These are phyloP conservation scores for Boletus huronensis DNA, from an alignment of 768 basidiomycete genomes.

Conservation along the genomic window DNA sequence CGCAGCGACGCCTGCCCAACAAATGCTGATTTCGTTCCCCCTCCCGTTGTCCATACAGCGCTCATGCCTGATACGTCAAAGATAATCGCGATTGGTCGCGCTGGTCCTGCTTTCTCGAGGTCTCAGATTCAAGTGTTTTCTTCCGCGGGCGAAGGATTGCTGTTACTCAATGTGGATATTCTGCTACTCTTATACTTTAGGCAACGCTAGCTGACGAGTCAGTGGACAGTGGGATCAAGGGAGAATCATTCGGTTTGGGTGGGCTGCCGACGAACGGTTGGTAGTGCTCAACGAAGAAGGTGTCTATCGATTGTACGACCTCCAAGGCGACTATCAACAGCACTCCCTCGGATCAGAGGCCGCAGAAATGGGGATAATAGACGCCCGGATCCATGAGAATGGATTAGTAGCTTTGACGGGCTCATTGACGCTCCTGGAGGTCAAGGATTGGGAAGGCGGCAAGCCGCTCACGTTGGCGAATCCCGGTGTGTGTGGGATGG, in stretches of 20 bases:
- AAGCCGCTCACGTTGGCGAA: conserved; percentile 70
- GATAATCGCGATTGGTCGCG: conserved; percentile 65
- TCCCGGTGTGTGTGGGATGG: conserved; percentile 55
- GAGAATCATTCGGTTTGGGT: conserved; percentile 77
- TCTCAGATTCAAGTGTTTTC: conserved; percentile 88
- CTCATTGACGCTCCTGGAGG: conserved; percentile 72
- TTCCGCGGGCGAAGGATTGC: conserved; percentile 69
- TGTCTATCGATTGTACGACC: conserved; percentile 83
- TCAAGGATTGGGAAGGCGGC: conserved; percentile 84
- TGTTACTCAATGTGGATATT: conserved; percentile 69
- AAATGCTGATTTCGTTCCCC: background rate
- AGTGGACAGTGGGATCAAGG: conserved; percentile 81
- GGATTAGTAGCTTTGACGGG: conserved; percentile 86
- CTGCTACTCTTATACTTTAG: background rate
- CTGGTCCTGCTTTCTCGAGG: conserved; percentile 56
- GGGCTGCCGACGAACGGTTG: conserved; percentile 79
- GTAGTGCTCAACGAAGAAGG: conserved; percentile 91
- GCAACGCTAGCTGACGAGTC: conserved; percentile 12
- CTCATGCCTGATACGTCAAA: conserved; percentile 84
- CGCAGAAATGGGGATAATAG: conserved; percentile 75
- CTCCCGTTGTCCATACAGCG: conserved; percentile 44
- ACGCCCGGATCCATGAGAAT: conserved; percentile 81
- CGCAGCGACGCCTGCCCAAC: background rate
- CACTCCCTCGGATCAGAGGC: conserved; percentile 82
- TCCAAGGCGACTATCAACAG: conserved; percentile 83